Evolutionary conservation across 2,329 filamentous ascomycete genomes (phyloP), one percentile per base, ranked within the genome.

Genomic region (Aspergillus sp.): DNA sequence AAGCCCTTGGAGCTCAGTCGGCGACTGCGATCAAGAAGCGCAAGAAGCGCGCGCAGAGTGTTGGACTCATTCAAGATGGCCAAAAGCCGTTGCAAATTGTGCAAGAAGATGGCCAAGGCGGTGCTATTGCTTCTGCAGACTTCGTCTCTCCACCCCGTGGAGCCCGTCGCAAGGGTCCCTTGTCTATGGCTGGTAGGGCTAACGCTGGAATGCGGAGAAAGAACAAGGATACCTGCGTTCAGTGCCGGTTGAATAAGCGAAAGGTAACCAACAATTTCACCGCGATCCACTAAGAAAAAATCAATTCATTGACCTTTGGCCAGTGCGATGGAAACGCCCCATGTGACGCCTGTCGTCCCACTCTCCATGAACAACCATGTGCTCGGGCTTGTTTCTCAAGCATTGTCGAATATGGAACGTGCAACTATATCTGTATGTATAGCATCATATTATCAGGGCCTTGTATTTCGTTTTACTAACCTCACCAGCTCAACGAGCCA

Each of bases 171-270:
- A 77, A 77, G 64, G 75, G 75, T 11, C 75, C 75, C 12, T 60
- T 77, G 62, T 69, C 65, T 39, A 72, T 73, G 63, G 71, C 71
- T 27, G 75, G 74, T 37, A 64, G 75, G 53, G 73, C 73, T 35
- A 76, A 77, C 52, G 75, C 75, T 39, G 75, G 75, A 19, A 48
- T 76, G 61, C 71, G 75, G 46, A 69, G 76, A 40, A 77, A 77
- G 65, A 76, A 78, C 58, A 77, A 76, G 66, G 75, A 73, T 54
- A 77, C 76, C 5, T 78, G 76, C 65, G 73, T 78, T 14, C 75
- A 76, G 59, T 78, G 76, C 55, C 70, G 75, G 21, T 59, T 77
- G 59, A 76, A 77, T 58, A 78, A 78, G 64, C 73, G 74, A 62
- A 77, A 77, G 71, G 75, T 77, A 63, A 59, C 64, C 54, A 23